Evolutionary conservation across 1,284 basidiomycete species (phyloP).

Genomic region (Xerocomus amazonicus): DNA sequence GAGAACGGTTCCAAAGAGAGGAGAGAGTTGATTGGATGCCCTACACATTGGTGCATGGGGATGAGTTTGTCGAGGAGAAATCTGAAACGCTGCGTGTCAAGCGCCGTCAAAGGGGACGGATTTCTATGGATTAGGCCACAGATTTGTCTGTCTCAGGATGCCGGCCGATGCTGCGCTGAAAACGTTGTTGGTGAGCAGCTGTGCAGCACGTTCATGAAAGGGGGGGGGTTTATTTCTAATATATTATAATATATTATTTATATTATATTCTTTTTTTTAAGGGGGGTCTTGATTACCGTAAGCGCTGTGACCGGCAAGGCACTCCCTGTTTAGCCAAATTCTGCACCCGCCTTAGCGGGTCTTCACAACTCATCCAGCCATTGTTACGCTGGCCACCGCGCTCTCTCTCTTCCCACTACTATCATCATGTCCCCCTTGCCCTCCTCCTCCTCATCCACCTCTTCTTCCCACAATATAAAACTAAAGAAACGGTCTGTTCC

Average conservation of each 20-base stretch:
- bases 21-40: no score
- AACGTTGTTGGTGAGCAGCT: not conserved
- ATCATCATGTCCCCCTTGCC: conserved; percentile 32
- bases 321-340: conserved; percentile 35
- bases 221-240: not conserved
- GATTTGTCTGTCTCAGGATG: conserved; percentile 8
- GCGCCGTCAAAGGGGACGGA: not conserved
- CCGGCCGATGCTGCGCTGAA: conserved; percentile 12
- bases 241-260: no score
- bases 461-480: conserved; percentile 21
- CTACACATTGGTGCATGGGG: not conserved
- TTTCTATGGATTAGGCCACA: no score
- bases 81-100: not conserved
- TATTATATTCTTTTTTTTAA: conserved; percentile 3
- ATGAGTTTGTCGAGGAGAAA: not conserved
- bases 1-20: not conserved
- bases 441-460: conserved; percentile 27
- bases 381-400: conserved; percentile 37
- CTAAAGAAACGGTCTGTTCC: conserved; percentile 37
- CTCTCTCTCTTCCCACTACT: conserved; percentile 39
- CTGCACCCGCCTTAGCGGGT: conserved; percentile 33
- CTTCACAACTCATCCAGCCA: conserved; percentile 34
- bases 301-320: conserved; percentile 38
- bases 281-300: conserved; percentile 19
- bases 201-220: not conserved